These are phyloP conservation scores for Cardamine occulta DNA, from an alignment of 345 rosid genomes.

Conservation along the genomic window DNA sequence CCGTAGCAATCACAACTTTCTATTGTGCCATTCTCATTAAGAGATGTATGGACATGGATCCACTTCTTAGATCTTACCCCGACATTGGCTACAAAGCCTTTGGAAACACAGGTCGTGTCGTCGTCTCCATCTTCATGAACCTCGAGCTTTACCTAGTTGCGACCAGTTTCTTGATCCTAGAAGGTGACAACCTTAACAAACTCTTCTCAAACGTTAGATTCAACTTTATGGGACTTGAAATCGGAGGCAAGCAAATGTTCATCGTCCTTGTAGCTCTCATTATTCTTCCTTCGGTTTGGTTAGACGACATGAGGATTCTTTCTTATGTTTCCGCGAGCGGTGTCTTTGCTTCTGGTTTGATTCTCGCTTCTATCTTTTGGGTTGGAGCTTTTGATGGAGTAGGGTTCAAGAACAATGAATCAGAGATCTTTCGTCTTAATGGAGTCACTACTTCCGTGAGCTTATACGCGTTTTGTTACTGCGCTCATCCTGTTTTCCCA, in stretches of 20 bases:
- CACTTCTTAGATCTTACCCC: constrained; percentile 68
- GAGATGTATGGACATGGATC: constrained; percentile 78
- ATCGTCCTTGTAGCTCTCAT: constrained; percentile 66
- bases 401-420: constrained; percentile 62
- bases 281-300: constrained; percentile 81
- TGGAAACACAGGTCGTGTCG: constrained; percentile 65
- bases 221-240: constrained; percentile 49
- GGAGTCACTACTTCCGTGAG: constrained; percentile 82
- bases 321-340: constrained; percentile 91
- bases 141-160: constrained; percentile 81
- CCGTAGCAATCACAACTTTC: constrained; percentile 61
- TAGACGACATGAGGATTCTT: constrained; percentile 73
- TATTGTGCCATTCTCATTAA: constrained; percentile 73
- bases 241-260: constrained; percentile 62
- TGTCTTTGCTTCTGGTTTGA: constrained; percentile 75
- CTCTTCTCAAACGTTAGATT: constrained; percentile 57
- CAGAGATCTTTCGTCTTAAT: constrained; percentile 46
- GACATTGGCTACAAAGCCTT: constrained; percentile 87
- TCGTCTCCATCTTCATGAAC: constrained; percentile 68
- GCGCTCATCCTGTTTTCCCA: constrained; percentile 94
- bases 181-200: constrained; percentile 83
- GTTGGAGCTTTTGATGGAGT: constrained; percentile 74
- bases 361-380: constrained; percentile 71
- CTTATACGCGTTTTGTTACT: constrained; percentile 85
- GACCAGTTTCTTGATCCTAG: constrained; percentile 81